Conservation (phyloP, 495 filamentous ascomycete species). For the Penicillium odoratum region DNA sequence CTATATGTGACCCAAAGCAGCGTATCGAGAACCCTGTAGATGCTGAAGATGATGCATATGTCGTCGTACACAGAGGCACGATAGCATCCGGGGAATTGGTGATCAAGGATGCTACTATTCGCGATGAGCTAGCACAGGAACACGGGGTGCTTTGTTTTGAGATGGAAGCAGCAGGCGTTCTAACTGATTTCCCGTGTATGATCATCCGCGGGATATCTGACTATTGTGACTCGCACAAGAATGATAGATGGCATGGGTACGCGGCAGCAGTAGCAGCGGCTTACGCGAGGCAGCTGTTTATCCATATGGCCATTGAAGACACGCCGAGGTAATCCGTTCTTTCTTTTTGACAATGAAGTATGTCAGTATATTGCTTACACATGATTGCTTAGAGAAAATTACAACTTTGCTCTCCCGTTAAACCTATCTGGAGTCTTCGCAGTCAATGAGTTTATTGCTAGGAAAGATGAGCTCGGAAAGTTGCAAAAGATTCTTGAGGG, state of each 20-base stretch:
- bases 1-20: slow-evolving; percentile 15
- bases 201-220: neutral
- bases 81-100: slow-evolving; percentile 39
- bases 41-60: slow-evolving; percentile 11
- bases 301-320: neutral
- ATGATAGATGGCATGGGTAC: neutral
- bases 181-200: neutral
- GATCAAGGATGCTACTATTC: slow-evolving; percentile 26
- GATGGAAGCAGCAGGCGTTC: neutral
- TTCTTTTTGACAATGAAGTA: neutral
- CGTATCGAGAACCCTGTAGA: slow-evolving; percentile 12
- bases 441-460: too few species aligned
- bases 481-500: too few species aligned
- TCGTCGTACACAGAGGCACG: slow-evolving; percentile 32
- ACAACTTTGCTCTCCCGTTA: too few species aligned
- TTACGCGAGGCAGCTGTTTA: neutral
- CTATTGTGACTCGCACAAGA: slow-evolving; percentile 2
- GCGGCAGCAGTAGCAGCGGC: neutral
- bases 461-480: too few species aligned
- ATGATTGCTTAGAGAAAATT: too few species aligned
- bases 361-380: too few species aligned
- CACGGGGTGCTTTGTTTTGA: slow-evolving; percentile 23
- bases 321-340: neutral
- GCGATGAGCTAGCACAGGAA: slow-evolving; percentile 19
- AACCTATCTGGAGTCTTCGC: too few species aligned